Conservation (phyloP, 2,329 filamentous ascomycete species). For the Colletotrichum chlorophyti region DNA sequence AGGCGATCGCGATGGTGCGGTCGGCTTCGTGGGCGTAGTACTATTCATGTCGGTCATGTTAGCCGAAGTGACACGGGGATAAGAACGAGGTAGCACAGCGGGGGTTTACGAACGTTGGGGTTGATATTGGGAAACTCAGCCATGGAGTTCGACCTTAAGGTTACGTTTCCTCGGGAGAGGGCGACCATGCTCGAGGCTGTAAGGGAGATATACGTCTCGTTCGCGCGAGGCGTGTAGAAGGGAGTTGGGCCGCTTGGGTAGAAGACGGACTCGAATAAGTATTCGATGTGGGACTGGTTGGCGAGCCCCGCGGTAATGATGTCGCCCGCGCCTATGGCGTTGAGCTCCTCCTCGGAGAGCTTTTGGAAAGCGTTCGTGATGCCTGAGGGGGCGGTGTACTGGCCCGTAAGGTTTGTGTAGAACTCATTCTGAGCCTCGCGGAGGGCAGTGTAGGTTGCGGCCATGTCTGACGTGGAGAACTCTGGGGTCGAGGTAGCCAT, state of each 20-base stretch:
- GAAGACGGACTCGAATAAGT: conserved; percentile 36
- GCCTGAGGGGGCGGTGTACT: conserved; percentile 34
- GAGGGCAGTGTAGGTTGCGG: conserved; percentile 28
- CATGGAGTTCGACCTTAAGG: conserved; percentile 31
- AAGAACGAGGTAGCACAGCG: not conserved
- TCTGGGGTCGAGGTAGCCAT: conserved; percentile 34
- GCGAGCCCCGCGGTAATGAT: conserved; percentile 30
- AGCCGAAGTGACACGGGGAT: not conserved
- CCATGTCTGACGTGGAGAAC: conserved; percentile 34
- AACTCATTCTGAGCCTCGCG: conserved; percentile 33
- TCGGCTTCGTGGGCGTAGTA: conserved; percentile 37
- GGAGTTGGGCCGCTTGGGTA: conserved; percentile 37
- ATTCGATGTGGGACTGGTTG: conserved; percentile 37
- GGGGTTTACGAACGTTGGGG: conserved; percentile 30
- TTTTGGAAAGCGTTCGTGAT: conserved; percentile 35
- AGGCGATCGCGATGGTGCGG: conserved; percentile 39
- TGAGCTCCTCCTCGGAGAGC: conserved; percentile 30
- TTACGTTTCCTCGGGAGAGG: conserved; percentile 33
- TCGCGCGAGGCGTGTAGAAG: conserved; percentile 32
- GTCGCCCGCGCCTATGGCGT: conserved; percentile 31
- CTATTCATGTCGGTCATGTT: conserved; percentile 33
- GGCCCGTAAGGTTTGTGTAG: conserved; percentile 31
- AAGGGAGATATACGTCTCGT: conserved; percentile 36
- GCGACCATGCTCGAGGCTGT: conserved; percentile 35
- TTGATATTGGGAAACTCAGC: conserved; percentile 32